These are phyloP conservation scores for Wallemia hederae DNA, from an alignment of 1,284 basidiomycete species.

Conservation along the genomic window DNA sequence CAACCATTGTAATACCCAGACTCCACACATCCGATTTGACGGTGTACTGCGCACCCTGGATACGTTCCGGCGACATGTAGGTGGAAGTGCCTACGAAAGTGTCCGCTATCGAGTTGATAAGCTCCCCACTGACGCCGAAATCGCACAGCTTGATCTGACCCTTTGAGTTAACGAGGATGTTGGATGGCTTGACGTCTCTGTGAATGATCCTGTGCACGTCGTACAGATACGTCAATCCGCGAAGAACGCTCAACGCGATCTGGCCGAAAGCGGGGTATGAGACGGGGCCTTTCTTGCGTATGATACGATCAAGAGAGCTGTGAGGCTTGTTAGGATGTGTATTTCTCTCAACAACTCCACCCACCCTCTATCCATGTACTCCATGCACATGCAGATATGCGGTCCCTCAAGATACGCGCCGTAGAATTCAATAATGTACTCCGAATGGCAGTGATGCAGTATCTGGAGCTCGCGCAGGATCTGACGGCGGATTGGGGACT, in stretches of 20 bases:
- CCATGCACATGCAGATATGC: conserved; percentile 97
- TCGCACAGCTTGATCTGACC: conserved; percentile 97
- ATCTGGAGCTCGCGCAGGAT: conserved; percentile 86
- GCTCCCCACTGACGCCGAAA: conserved; percentile 91
- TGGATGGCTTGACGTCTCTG: conserved; percentile 98
- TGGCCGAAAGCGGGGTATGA: conserved; percentile 65
- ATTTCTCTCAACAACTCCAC: conserved; percentile 25
- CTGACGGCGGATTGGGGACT: conserved; percentile 87
- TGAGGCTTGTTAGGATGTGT: conserved; percentile 10
- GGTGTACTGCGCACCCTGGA: conserved; percentile 88
- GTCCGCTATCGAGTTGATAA: conserved; percentile 94
- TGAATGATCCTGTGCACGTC: conserved; percentile 98
- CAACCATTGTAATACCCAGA: conserved; percentile 75
- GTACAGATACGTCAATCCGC: conserved; percentile 89
- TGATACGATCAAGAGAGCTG: conserved; percentile 55
- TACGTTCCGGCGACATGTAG: conserved; percentile 99
- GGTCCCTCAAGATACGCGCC: conserved; percentile 87
- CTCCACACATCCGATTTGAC: conserved; percentile 98
- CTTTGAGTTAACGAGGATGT: conserved; percentile 73
- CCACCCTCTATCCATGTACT: conserved; percentile 52
- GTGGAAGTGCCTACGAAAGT: conserved; percentile 96
- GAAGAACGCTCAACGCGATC: conserved; percentile 71
- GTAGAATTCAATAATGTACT: conserved; percentile 83
- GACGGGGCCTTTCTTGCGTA: conserved; percentile 71
- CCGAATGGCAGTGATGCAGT: conserved; percentile 84